These are phyloP conservation scores for Diaporthe aspalathi DNA, from an alignment of 2,329 filamentous ascomycete genomes.

Conservation along the genomic window DNA sequence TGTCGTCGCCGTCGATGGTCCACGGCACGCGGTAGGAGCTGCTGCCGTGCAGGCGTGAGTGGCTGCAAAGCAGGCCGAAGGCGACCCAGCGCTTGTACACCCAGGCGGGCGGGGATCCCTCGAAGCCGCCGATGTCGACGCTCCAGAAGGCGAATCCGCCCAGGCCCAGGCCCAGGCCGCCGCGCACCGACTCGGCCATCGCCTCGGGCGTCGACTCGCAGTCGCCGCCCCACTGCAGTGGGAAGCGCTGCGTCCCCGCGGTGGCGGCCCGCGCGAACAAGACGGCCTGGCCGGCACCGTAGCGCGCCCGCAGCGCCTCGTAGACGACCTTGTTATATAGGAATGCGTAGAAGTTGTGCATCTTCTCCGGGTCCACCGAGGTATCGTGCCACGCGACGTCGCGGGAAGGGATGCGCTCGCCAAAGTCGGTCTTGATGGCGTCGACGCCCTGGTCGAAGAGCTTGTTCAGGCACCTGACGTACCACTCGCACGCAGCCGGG, in stretches of 20 bases:
- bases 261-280: constrained; percentile 75
- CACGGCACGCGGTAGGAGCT: constrained; percentile 80
- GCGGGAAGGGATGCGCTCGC: constrained; percentile 75
- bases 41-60: constrained; percentile 77
- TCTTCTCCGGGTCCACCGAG: constrained; percentile 68
- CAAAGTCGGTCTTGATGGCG: constrained; percentile 81
- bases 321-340: constrained; percentile 78
- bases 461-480: constrained; percentile 67
- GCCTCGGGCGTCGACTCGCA: constrained; percentile 80
- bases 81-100: constrained; percentile 84
- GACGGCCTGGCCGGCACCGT: constrained; percentile 66
- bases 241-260: constrained; percentile 76
- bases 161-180: constrained; percentile 46
- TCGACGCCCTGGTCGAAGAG: constrained; percentile 78
- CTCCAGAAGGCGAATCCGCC: constrained; percentile 48
- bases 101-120: constrained; percentile 73
- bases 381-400: constrained; percentile 74
- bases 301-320: constrained; percentile 69
- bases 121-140: constrained; percentile 60
- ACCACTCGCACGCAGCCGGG: constrained; percentile 75
- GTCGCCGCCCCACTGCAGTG: constrained; percentile 79
- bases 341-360: constrained; percentile 85
- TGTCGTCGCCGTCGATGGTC: constrained; percentile 75
- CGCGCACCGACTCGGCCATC: constrained; percentile 70
- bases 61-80: constrained; percentile 77